Percentiles rank a stretch among this genome's conserved stretches.
These are phyloP conservation scores for Elsinoe australis DNA, from an alignment of 2,329 filamentous ascomycete genomes.

Conservation along the genomic window DNA sequence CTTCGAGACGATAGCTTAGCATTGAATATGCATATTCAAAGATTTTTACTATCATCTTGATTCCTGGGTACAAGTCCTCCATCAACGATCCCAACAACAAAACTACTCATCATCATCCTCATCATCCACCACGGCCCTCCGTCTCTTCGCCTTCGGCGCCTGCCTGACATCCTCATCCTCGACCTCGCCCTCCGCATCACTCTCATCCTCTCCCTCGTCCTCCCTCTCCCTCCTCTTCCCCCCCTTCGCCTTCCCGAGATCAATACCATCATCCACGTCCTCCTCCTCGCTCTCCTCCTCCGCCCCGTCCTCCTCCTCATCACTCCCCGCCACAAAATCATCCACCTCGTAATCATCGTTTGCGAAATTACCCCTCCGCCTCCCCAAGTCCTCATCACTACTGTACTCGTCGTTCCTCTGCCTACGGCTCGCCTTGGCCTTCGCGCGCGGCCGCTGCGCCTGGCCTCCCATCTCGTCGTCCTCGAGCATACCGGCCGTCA, in stretches of 20 bases:
- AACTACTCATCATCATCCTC: slow-evolving; percentile 40
- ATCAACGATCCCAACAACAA: too few relatives aligned
- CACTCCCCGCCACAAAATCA: slow-evolving; percentile 68
- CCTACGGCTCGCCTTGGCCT: slow-evolving; percentile 31
- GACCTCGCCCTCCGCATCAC: slow-evolving; percentile 31
- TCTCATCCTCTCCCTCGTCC: slow-evolving; percentile 30
- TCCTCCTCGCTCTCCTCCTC: slow-evolving; percentile 51
- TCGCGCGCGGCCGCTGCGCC: slow-evolving; percentile 22
- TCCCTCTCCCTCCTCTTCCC: slow-evolving; percentile 23
- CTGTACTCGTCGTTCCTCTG: slow-evolving; percentile 46
- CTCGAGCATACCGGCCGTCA: slow-evolving; percentile 64
- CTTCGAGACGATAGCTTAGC: slow-evolving; percentile 5
- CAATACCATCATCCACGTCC: slow-evolving; percentile 39
- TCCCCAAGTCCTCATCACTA: slow-evolving; percentile 70
- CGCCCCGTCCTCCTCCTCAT: slow-evolving; percentile 56
- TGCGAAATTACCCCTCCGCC: slow-evolving; percentile 52
- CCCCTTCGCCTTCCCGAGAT: slow-evolving; percentile 22
- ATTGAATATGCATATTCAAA: slow-evolving; percentile 11
- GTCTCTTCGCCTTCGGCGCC: slow-evolving; percentile 34
- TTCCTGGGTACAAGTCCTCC: too few relatives aligned
- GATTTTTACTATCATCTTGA: background rate
- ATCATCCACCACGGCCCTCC: slow-evolving; percentile 38
- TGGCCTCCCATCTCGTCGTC: slow-evolving; percentile 44
- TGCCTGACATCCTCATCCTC: slow-evolving; percentile 22
- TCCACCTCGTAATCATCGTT: slow-evolving; percentile 73